A percentile compares a stretch with the other conserved stretches of the same genome.
phyloP scores from a whole-genome alignment of 2,329 filamentous ascomycete species.

The Chalaropsis ovoidea region DNA sequence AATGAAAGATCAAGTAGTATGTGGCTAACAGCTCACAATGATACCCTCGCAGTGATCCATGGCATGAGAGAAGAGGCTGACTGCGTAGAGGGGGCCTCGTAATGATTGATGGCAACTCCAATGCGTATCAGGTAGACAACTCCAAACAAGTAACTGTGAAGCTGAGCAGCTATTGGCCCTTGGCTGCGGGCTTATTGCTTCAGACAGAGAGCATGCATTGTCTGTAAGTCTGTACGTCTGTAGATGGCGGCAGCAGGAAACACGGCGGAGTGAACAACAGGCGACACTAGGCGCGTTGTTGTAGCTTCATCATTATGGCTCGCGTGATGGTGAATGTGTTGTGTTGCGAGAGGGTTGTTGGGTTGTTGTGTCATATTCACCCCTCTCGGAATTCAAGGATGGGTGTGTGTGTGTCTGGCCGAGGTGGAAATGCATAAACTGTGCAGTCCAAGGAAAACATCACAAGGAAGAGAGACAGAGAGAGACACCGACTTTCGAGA shows the following conservation, averaged over 20 bases:
- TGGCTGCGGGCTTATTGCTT: not conserved
- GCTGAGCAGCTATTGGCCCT: not conserved
- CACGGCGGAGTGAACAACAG: not conserved
- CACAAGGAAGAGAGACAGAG: constrained; percentile 10
- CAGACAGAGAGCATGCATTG: not conserved
- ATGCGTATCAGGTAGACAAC: not conserved
- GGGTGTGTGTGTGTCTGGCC: not conserved
- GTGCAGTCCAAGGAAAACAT: not conserved
- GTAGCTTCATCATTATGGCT: not conserved
- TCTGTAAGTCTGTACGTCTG: constrained; percentile 2
- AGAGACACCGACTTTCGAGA: constrained; percentile 15
- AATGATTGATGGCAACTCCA: not conserved
- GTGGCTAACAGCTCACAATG: not conserved
- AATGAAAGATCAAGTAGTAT: not conserved
- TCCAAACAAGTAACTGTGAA: not conserved
- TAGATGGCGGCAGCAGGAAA: not conserved
- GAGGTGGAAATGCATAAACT: not conserved
- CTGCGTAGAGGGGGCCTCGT: not conserved
- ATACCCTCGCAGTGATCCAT: not conserved
- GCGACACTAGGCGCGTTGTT: constrained; percentile 21
- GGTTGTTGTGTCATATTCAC: not conserved
- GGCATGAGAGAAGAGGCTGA: not conserved
- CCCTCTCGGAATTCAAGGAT: not conserved
- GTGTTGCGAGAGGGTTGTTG: not conserved
- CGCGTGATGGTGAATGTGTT: not conserved